These are phyloP conservation scores for Toxoplasma gondii DNA, from an alignment of 169 alveolate genomes.

Conservation along the genomic window DNA sequence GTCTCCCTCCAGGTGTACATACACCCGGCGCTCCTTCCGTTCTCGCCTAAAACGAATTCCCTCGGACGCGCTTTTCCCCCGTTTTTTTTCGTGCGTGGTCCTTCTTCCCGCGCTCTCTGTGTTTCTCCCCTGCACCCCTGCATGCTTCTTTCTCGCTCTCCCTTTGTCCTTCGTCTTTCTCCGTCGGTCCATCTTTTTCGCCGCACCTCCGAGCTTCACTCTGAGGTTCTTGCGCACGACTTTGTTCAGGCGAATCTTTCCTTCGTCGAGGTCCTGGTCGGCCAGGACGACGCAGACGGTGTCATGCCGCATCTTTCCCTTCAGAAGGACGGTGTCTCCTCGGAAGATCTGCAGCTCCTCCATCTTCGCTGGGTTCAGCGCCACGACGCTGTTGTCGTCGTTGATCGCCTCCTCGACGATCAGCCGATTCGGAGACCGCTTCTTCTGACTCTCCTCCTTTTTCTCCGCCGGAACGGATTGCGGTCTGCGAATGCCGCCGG, in stretches of 20 bases:
- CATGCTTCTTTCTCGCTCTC: too few species aligned
- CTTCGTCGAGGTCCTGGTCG: constrained; percentile 96
- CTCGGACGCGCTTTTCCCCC: too few species aligned
- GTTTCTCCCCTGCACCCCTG: too few species aligned
- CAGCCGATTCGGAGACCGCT: constrained; percentile 76
- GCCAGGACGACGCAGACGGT: constrained; percentile 98
- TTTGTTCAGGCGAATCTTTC: constrained; percentile 97
- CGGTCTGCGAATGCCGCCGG: constrained; percentile 35
- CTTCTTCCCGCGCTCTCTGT: too few species aligned
- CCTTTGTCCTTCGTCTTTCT: neutral
- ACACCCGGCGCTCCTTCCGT: too few species aligned
- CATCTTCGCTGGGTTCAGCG: constrained; percentile 94
- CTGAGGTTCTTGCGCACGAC: constrained; percentile 97
- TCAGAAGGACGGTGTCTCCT: constrained; percentile 98
- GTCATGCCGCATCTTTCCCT: constrained; percentile 98
- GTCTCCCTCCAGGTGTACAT: too few species aligned
- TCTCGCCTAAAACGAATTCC: too few species aligned
- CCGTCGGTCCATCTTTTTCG: neutral
- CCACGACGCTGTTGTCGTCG: constrained; percentile 99
- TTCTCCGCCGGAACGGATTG: constrained; percentile 3
- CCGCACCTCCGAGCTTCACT: constrained; percentile 94
- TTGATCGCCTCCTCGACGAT: constrained; percentile 95
- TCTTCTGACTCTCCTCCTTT: constrained; percentile 60
- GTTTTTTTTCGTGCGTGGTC: too few species aligned
- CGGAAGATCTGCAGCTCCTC: constrained; percentile 95